Evolutionary conservation across 352 stramenopile genomes (phyloP).

Genomic region (Thalassiosira hispida): DNA sequence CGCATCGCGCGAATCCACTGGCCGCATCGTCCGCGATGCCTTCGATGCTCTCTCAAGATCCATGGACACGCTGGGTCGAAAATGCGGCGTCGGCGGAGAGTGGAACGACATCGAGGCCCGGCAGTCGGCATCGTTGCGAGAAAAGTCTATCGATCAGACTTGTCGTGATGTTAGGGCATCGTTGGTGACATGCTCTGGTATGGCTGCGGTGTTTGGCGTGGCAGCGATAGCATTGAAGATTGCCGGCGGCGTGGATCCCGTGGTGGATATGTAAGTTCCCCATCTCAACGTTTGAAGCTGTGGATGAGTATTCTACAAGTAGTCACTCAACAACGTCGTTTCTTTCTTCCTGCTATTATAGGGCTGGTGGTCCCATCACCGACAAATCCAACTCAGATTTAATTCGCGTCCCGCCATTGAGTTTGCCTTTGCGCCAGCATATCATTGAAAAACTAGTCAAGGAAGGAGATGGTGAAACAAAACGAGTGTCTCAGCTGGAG

Average conservation of each 20-base stretch:
- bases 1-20: constrained; percentile 37
- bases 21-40: constrained; percentile 66
- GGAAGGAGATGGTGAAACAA: constrained; percentile 64
- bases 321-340: constrained; percentile 10
- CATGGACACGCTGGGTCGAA: constrained; percentile 77
- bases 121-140: constrained; percentile 59
- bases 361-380: constrained; percentile 50
- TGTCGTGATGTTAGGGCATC: constrained; percentile 70
- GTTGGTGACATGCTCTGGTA: constrained; percentile 76
- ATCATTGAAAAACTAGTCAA: constrained; percentile 66
- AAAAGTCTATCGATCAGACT: constrained; percentile 69
- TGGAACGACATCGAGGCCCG: constrained; percentile 81
- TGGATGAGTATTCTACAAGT: too few relatives aligned
- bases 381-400: constrained; percentile 42
- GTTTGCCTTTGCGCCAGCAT: constrained; percentile 66
- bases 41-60: constrained; percentile 76
- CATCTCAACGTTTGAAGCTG: constrained; percentile 1
- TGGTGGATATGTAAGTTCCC: constrained; percentile 63
- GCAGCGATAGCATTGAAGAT: constrained; percentile 64
- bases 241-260: constrained; percentile 57
- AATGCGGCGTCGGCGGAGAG: constrained; percentile 70
- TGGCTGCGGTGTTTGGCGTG: constrained; percentile 75
- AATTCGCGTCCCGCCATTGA: constrained; percentile 66
- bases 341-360: constrained; percentile 25
- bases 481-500: constrained; percentile 52